Evolutionary conservation across 2,329 filamentous ascomycete genomes (phyloP).

Genomic region (Furcasterigmium sp.): DNA sequence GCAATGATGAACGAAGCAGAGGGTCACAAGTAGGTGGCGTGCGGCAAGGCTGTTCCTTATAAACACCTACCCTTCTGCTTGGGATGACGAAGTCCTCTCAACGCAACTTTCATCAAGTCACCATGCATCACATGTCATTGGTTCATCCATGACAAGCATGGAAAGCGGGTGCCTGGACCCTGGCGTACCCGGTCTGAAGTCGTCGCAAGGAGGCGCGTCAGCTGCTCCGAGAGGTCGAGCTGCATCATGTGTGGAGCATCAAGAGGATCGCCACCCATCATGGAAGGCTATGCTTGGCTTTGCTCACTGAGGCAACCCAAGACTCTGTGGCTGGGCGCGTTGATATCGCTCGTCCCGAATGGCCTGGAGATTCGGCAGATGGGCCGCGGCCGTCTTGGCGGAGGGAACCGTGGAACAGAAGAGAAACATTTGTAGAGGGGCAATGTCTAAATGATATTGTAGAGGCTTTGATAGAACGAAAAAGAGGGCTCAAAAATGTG

Average conservation of each 20-base stretch:
- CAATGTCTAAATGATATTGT: not conserved
- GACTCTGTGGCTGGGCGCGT: too few species aligned
- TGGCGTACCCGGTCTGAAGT: slow-evolving; percentile 6
- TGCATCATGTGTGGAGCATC: not conserved
- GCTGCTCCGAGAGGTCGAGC: not conserved
- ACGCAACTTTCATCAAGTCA: too few species aligned
- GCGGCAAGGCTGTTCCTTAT: not conserved
- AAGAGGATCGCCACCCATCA: not conserved
- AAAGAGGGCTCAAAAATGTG: not conserved
- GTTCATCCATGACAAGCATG: not conserved
- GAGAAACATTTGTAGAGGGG: too few species aligned
- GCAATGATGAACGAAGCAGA: not conserved
- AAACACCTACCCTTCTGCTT: not conserved
- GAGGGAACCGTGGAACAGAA: slow-evolving; percentile 1
- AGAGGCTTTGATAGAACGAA: not conserved
- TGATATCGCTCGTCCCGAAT: too few species aligned
- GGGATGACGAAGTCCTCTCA: not conserved
- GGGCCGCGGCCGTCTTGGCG: not conserved
- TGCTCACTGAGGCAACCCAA: not conserved
- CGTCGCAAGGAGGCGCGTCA: slow-evolving; percentile 8
- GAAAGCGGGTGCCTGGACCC: slow-evolving; percentile 7
- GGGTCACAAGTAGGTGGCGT: not conserved
- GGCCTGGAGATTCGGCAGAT: not conserved
- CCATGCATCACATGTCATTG: slow-evolving; percentile 8
- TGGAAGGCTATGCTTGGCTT: not conserved